Conservation (phyloP, 148 eudicot species). For the Chenopodium suecicum region DNA sequence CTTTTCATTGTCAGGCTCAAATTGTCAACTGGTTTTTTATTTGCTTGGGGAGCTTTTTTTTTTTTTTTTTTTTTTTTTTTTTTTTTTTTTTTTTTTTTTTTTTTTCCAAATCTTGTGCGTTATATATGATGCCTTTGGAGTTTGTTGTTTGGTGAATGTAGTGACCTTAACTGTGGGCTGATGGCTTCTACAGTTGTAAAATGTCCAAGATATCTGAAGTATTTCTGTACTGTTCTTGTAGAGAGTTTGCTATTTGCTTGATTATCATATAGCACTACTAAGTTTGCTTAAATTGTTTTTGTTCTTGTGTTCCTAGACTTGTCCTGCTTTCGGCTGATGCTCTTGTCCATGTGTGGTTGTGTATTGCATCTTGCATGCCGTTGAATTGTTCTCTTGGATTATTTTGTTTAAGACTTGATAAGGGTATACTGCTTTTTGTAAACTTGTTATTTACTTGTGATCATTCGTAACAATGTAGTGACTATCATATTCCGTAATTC, state of each 20-base stretch:
- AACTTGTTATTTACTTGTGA: neutral
- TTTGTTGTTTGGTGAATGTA: neutral
- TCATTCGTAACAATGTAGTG: slow-evolving; percentile 12
- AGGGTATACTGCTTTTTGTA: neutral
- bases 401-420: neutral
- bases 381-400: neutral
- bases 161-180: neutral
- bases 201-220: neutral
- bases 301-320: neutral
- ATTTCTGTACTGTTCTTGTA: neutral
- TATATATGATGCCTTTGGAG: neutral
- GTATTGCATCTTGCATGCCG: neutral
- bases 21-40: neutral
- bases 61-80: neutral
- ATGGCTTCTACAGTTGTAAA: neutral
- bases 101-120: neutral
- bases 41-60: neutral
- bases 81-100: neutral
- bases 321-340: neutral
- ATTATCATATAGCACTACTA: neutral
- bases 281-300: neutral
- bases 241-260: neutral
- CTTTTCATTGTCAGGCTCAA: neutral
- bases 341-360: neutral
- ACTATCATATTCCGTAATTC: slow-evolving; percentile 59